Base-by-base conservation (phyloP, 164 flowering plant species). In the Protea cynaroides region DNA sequence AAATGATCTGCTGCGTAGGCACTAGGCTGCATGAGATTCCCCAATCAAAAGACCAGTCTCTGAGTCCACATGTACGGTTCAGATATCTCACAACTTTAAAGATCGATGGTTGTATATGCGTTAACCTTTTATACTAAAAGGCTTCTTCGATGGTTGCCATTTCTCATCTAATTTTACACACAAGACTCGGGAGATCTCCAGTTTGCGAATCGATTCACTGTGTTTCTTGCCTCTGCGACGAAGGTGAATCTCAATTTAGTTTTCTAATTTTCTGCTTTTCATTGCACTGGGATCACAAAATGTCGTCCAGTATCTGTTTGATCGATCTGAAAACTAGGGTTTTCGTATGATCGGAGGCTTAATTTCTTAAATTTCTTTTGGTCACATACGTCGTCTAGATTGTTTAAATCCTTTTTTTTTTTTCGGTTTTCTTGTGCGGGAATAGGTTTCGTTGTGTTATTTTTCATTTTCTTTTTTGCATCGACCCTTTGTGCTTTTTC, bases 101-200 rank as follows among this genome's bases (percentile, higher is more conserved):
- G 63, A 75, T 75, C 75, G 61, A 75, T 75, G 75, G 75, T 46
- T 46, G 25, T 11, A 21, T 58, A 34, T 1, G 18, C 38, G 15
- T 15, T 13, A 52, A 34, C 51, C 49, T 15, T 53, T 51, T 43
- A 8, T 38, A 59, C 52, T 25, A 36, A 49, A 62, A 52, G 11
- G 11, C 63, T 34, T 25, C 49, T 62, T 66, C 40, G 54, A 61
- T 25, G 67, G 25, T 57, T 63, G 34, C 63, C n/a, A 14, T 36
- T 25, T 58, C 56, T 29, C 3, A 49, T 18, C 18, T 3, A 49
- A 5, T n/a, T n/a, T n/a, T n/a, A n/a, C 0, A 44, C 49, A 4
- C 49, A 29, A 44, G 25, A 23, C 23, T 23, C 1, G 22, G 23
- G 29, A 18, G 25, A 46, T 40, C 46, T 37, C 38, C 49, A 12